phyloP scores from a whole-genome alignment of 2,329 filamentous ascomycete species.

The Alternaria arborescens region DNA sequence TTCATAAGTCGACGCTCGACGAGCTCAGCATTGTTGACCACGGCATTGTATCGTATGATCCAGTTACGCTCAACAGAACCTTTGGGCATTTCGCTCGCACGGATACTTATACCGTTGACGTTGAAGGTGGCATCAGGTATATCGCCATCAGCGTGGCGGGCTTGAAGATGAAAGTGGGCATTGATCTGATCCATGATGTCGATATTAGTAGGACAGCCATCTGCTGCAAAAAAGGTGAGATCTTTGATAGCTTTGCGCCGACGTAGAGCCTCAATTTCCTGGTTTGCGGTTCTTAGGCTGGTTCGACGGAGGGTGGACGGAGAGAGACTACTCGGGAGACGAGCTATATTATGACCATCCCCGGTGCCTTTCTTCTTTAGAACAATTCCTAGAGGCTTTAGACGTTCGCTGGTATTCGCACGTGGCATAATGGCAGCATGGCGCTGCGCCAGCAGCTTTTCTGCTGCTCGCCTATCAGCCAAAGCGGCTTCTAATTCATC shows the following conservation, averaged over 20 bases:
- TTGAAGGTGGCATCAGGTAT: conserved; percentile 9
- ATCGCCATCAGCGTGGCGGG: not conserved
- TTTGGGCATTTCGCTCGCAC: conserved; percentile 5
- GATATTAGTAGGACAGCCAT: conserved; percentile 14
- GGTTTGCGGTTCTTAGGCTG: conserved; percentile 3
- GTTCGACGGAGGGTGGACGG: not conserved
- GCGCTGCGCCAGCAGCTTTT: conserved; percentile 12
- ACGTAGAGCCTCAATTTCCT: conserved; percentile 7
- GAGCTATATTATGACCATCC: not conserved
- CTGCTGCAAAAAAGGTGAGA: conserved; percentile 5
- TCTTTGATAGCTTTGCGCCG: conserved; percentile 9
- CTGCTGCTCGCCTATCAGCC: conserved; percentile 7
- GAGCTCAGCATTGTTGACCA: conserved; percentile 1
- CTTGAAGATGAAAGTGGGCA: conserved; percentile 3
- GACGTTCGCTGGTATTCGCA: not conserved
- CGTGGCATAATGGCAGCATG: conserved; percentile 13
- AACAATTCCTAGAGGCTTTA: not conserved
- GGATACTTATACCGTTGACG: conserved; percentile 3
- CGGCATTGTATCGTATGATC: conserved; percentile 19
- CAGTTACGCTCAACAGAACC: conserved; percentile 15
- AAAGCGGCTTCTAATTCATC: not conserved
- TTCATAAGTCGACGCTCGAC: conserved; percentile 9
- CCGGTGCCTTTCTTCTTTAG: not conserved
- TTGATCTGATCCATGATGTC: conserved; percentile 12
- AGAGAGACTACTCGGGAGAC: not conserved